Conservation (phyloP, 208 protist species). For the Angomonas ambiguus region DNA sequence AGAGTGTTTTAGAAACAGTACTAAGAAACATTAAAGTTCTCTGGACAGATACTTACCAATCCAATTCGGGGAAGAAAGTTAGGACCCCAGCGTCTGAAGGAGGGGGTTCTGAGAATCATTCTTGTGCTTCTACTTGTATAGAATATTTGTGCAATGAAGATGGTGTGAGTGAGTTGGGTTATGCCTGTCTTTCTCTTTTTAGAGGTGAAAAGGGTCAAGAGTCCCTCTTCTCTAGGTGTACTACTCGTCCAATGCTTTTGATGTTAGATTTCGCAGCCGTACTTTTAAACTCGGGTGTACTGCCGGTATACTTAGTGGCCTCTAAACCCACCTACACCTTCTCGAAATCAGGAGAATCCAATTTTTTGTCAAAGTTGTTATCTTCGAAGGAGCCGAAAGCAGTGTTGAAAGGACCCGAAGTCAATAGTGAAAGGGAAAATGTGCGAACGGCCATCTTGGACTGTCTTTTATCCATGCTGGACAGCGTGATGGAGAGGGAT, state of each 20-base stretch:
- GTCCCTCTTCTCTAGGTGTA: slow-evolving; percentile 21
- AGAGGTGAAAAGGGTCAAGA: neutral
- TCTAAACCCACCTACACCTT: slow-evolving; percentile 28
- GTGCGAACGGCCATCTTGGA: slow-evolving; percentile 59
- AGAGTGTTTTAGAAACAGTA: neutral
- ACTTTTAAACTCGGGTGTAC: slow-evolving; percentile 44
- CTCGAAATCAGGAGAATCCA: slow-evolving; percentile 26
- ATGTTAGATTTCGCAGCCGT: slow-evolving; percentile 54
- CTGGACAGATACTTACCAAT: neutral
- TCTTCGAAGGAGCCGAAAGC: neutral
- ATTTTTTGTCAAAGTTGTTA: slow-evolving; percentile 63
- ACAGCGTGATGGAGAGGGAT: slow-evolving; percentile 34
- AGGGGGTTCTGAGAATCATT: neutral
- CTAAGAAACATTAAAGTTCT: neutral
- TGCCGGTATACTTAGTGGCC: slow-evolving; percentile 35
- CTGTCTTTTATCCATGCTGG: slow-evolving; percentile 38
- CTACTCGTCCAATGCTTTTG: slow-evolving; percentile 28
- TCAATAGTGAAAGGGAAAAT: slow-evolving; percentile 21
- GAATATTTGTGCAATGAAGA: slow-evolving; percentile 10
- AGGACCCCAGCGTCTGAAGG: neutral
- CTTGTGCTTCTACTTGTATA: neutral
- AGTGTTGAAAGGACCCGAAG: neutral
- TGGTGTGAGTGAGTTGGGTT: neutral
- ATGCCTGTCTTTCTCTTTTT: neutral
- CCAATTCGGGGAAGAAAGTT: neutral